phyloP scores from a whole-genome alignment of 2,329 filamentous ascomycete species.

The Westerdykella aurantiaca region DNA sequence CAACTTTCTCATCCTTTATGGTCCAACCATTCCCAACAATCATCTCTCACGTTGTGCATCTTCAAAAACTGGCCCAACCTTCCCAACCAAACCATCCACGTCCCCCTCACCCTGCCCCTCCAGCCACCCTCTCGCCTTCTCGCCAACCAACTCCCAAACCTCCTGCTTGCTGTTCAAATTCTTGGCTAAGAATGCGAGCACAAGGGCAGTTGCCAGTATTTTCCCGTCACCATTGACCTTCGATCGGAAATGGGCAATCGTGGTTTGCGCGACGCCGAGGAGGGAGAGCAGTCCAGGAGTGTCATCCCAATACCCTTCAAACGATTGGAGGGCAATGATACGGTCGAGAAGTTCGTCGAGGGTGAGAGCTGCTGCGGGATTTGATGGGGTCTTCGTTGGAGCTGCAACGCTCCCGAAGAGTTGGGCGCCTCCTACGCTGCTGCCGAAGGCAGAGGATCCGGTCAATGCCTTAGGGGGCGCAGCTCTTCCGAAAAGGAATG shows the following conservation, averaged over 20 bases:
- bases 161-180: conserved; percentile 45
- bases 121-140: conserved; percentile 50
- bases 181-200: conserved; percentile 47
- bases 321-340: conserved; percentile 52
- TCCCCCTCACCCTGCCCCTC: conserved; percentile 1
- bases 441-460: neutral
- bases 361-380: conserved; percentile 8
- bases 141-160: conserved; percentile 59
- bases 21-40: too few relatives aligned
- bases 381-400: conserved; percentile 1
- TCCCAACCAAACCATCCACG: too few relatives aligned
- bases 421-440: neutral
- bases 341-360: conserved; percentile 30
- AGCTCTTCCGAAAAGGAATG: neutral
- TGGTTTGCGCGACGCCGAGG: conserved; percentile 8
- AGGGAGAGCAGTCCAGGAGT: conserved; percentile 16
- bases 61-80: too few relatives aligned
- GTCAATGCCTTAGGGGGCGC: neutral
- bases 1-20: too few relatives aligned
- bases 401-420: neutral
- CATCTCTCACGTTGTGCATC: too few relatives aligned
- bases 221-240: neutral
- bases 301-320: conserved; percentile 51
- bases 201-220: conserved; percentile 37
- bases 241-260: too few relatives aligned